Base-by-base conservation (phyloP, 2,329 filamentous ascomycete species). In the Akanthomyces lecanii region DNA sequence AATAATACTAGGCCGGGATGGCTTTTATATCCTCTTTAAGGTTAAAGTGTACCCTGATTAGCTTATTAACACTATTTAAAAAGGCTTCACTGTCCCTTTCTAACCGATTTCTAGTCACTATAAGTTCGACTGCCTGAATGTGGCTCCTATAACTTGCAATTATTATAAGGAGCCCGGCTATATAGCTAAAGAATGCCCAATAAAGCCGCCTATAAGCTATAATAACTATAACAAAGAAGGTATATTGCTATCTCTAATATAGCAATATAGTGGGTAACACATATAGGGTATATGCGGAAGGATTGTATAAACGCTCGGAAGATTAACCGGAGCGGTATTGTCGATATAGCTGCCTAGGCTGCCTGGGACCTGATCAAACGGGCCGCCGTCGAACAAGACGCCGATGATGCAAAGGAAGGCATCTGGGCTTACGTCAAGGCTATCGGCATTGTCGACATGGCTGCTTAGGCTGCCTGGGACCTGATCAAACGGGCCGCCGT, bases 381-480 rank as follows among this genome's bases (percentile, higher is more conserved):
- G 30, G 87, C 85, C 0, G 81, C 79, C 54, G 66, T 69, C 1
- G 81, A 84, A 36, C 77, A 76, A 28, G 88, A 91, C 62, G 71
- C 88, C 6, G 85, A 89, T 36, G 83, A 88, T 57, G 80, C 85
- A 71, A 89, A 89, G 72, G 78, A 82, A 58, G 84, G 79, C 4
- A 72, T 84, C 8, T 77, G 83, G 63, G 79, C 84, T 66, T 91
- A 90, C 63, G 74, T 86, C 70, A 89, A 89, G 75, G 76, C 84
- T 8, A 47, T n/a, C n/a, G n/a, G n/a, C n/a, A n/a, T n/a, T n/a
- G n/a, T n/a, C n/a, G n/a, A n/a, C n/a, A n/a, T n/a, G n/a, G n/a
- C n/a, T n/a, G n/a, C n/a, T n/a, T n/a, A n/a, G n/a, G n/a, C n/a
- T n/a, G n/a, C n/a, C n/a, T n/a, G n/a, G n/a, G n/a, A n/a, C n/a